Evolutionary conservation across 1,284 basidiomycete species (phyloP).

Genomic region (Lentinus polychrous): DNA sequence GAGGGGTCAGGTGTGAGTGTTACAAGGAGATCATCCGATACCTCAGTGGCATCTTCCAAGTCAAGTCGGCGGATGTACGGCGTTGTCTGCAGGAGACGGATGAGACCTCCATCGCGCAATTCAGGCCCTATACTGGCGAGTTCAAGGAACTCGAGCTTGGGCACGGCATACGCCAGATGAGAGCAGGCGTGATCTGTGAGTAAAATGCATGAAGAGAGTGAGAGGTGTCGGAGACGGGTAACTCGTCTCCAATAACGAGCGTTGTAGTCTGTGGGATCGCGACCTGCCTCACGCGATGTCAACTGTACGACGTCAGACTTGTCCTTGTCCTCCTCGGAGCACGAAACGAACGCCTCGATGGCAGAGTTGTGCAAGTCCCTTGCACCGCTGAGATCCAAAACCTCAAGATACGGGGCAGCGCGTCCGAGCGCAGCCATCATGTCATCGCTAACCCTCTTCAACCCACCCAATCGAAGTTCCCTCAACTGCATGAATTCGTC

Average conservation of each 20-base stretch:
- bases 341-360: slow-evolving; percentile 64
- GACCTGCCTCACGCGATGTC: slow-evolving; percentile 57
- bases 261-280: slow-evolving; percentile 40
- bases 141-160: slow-evolving; percentile 76
- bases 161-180: slow-evolving; percentile 67
- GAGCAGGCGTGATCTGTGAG: slow-evolving; percentile 72
- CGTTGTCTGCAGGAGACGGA: slow-evolving; percentile 66
- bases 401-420: slow-evolving; percentile 65
- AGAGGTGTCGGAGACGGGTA: slow-evolving; percentile 72
- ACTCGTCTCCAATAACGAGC: slow-evolving; percentile 53
- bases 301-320: slow-evolving; percentile 39
- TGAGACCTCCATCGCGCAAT: slow-evolving; percentile 63
- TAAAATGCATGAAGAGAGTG: slow-evolving; percentile 66
- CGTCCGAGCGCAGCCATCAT: slow-evolving; percentile 56
- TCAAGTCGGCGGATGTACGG: slow-evolving; percentile 73
- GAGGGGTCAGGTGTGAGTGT: slow-evolving; percentile 50
- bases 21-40: slow-evolving; percentile 67
- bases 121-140: slow-evolving; percentile 70
- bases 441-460: slow-evolving; percentile 52
- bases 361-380: slow-evolving; percentile 68
- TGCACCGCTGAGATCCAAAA: slow-evolving; percentile 77
- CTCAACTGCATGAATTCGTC: slow-evolving; percentile 43
- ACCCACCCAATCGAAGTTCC: slow-evolving; percentile 57
- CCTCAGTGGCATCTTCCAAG: slow-evolving; percentile 74
- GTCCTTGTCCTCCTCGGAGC: slow-evolving; percentile 30